Conservation (phyloP, 2,329 filamentous ascomycete species). For the Fusarium beomiforme region DNA sequence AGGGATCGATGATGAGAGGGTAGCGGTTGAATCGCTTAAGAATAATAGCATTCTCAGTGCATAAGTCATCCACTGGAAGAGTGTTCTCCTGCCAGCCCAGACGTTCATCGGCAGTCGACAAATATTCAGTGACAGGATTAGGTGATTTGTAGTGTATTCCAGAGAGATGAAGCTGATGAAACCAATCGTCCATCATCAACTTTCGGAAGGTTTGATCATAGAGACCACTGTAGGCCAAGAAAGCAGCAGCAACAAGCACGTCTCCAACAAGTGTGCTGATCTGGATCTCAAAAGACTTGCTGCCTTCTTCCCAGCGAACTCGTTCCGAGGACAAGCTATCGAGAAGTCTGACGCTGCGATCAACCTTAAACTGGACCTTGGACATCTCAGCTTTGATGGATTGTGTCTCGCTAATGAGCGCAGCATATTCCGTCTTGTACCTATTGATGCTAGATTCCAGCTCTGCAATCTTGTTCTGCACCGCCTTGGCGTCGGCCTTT, state of each 20-base stretch:
- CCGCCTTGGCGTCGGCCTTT: slow-evolving; percentile 91
- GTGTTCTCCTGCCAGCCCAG: slow-evolving; percentile 95
- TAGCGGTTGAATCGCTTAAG: slow-evolving; percentile 98
- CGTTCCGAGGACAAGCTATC: slow-evolving; percentile 96
- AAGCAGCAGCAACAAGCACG: slow-evolving; percentile 94
- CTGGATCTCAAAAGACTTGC: slow-evolving; percentile 97
- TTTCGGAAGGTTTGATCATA: slow-evolving; percentile 99
- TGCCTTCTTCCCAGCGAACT: slow-evolving; percentile 93
- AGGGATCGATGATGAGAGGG: slow-evolving; percentile 97
- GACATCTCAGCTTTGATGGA: slow-evolving; percentile 98
- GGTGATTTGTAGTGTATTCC: slow-evolving; percentile 92
- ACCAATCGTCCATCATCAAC: slow-evolving; percentile 97
- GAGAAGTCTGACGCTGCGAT: slow-evolving; percentile 91
- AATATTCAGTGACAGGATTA: slow-evolving; percentile 94
- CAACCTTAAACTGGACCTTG: slow-evolving; percentile 96
- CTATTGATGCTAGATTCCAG: slow-evolving; percentile 91
- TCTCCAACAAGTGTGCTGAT: slow-evolving; percentile 97
- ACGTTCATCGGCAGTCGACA: slow-evolving; percentile 95
- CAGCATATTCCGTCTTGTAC: slow-evolving; percentile 96
- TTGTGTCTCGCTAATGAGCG: slow-evolving; percentile 95
- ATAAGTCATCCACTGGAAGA: slow-evolving; percentile 94
- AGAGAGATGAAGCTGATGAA: slow-evolving; percentile 91
- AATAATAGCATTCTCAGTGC: slow-evolving; percentile 98
- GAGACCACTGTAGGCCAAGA: slow-evolving; percentile 94
- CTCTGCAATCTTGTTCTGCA: slow-evolving; percentile 84